phyloP scores from a whole-genome alignment of 1,284 basidiomycete genomes.

The Pseudozyma thailandica region DNA sequence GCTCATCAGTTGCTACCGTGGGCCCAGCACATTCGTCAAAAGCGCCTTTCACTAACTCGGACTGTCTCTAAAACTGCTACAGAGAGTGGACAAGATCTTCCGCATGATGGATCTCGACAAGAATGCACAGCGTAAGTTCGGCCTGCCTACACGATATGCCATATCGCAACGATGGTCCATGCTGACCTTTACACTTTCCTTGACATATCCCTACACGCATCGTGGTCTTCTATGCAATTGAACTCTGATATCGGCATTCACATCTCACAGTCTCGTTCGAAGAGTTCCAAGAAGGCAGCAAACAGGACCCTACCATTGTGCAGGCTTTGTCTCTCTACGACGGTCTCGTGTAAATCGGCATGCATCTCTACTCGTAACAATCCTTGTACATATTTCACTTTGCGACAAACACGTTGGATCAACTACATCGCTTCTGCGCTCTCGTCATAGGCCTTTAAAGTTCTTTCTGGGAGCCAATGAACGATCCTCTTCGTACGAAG shows the following conservation, averaged over 20 bases:
- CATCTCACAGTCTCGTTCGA: constrained; percentile 62
- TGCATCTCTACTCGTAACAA: background rate
- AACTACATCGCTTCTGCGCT: no score
- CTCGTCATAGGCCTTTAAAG: no score
- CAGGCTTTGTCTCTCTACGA: constrained; percentile 66
- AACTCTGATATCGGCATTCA: background rate
- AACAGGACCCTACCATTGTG: constrained; percentile 67
- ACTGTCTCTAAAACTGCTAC: constrained; percentile 9
- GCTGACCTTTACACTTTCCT: no score
- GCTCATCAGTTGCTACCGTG: no score
- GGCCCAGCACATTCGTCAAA: background rate
- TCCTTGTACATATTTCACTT: constrained; percentile 1
- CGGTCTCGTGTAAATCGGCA: constrained; percentile 54
- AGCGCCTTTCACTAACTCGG: background rate
- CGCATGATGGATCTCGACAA: constrained; percentile 67
- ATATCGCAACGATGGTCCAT: no score
- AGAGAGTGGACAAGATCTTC: constrained; percentile 67
- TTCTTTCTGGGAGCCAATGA: no score
- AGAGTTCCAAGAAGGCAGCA: constrained; percentile 67
- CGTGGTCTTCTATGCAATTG: no score
- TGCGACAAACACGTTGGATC: background rate
- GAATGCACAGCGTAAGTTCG: constrained; percentile 62
- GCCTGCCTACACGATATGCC: background rate
- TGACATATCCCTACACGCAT: no score
- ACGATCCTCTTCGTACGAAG: no score